Conservation (phyloP, 441 rosid species). For the Croton laevigatus region DNA sequence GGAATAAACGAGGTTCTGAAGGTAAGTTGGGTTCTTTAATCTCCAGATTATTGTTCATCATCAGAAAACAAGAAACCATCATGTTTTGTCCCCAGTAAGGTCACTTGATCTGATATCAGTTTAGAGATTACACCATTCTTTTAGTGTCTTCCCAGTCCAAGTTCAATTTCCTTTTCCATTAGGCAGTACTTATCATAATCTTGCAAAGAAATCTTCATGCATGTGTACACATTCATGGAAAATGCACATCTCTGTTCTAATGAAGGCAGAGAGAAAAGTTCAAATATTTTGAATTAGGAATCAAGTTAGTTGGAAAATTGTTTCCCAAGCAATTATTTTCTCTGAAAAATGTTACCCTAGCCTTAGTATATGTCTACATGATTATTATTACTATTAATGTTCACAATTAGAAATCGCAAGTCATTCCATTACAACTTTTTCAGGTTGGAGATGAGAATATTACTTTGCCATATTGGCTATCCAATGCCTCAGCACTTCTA, state of each 20-base stretch:
- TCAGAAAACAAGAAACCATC: constrained; percentile 5
- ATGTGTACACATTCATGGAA: background rate
- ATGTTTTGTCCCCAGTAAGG: constrained; percentile 3
- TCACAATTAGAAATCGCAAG: background rate
- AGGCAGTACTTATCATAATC: background rate
- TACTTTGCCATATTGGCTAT: constrained; percentile 88
- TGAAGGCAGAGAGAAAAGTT: background rate
- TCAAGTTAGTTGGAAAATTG: too few species aligned
- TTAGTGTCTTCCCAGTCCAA: background rate
- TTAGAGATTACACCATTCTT: background rate
- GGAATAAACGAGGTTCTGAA: constrained; percentile 83
- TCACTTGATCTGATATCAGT: background rate
- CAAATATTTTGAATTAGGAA: background rate
- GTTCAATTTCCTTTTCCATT: background rate
- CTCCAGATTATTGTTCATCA: constrained; percentile 2
- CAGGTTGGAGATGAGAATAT: constrained; percentile 77
- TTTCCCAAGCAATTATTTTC: too few species aligned
- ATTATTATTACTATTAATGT: background rate
- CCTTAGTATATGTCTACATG: background rate
- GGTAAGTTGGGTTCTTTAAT: constrained; percentile 42
- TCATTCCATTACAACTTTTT: constrained; percentile 27
- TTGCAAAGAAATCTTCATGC: background rate
- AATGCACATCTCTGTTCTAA: background rate
- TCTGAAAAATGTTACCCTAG: background rate
- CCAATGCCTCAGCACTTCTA: constrained; percentile 88